Evolutionary conservation across 129 eudicot species (phyloP).

Genomic region (Flaveria linearis): DNA sequence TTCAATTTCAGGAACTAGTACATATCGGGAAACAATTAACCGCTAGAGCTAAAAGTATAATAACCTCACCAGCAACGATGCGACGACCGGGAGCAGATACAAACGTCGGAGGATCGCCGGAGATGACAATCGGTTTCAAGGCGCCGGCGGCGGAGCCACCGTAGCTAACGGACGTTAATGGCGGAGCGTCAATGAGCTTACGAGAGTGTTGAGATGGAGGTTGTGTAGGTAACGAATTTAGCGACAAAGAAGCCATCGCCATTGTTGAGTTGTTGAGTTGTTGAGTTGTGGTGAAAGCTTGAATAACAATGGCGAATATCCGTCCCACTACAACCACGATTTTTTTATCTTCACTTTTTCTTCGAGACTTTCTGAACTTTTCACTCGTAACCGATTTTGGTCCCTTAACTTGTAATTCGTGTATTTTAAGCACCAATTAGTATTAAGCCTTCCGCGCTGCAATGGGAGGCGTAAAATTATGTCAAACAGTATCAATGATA

Average conservation of each 20-base stretch:
- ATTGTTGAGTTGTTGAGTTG: slow-evolving; percentile 18
- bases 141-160: slow-evolving; percentile 20
- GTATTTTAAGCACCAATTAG: too few relatives aligned
- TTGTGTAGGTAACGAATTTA: slow-evolving; percentile 45
- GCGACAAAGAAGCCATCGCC: slow-evolving; percentile 53
- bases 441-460: too few relatives aligned
- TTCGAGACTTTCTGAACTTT: slow-evolving; percentile 11
- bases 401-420: slow-evolving; percentile 5
- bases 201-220: slow-evolving; percentile 47
- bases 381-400: slow-evolving; percentile 4
- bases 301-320: slow-evolving; percentile 28
- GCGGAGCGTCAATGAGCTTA: slow-evolving; percentile 21
- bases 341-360: slow-evolving; percentile 25
- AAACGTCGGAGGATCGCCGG: slow-evolving; percentile 80
- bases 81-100: slow-evolving; percentile 96
- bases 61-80: slow-evolving; percentile 70
- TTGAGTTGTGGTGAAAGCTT: slow-evolving; percentile 19
- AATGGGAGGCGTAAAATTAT: too few relatives aligned
- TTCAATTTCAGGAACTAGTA: background rate
- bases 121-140: slow-evolving; percentile 68
- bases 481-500: too few relatives aligned
- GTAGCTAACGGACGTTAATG: slow-evolving; percentile 23
- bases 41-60: background rate
- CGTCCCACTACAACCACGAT: slow-evolving; percentile 23
- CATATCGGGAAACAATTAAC: background rate